Conservation (phyloP, 2,329 filamentous ascomycete genomes). For the Trichophyton rubrum region DNA sequence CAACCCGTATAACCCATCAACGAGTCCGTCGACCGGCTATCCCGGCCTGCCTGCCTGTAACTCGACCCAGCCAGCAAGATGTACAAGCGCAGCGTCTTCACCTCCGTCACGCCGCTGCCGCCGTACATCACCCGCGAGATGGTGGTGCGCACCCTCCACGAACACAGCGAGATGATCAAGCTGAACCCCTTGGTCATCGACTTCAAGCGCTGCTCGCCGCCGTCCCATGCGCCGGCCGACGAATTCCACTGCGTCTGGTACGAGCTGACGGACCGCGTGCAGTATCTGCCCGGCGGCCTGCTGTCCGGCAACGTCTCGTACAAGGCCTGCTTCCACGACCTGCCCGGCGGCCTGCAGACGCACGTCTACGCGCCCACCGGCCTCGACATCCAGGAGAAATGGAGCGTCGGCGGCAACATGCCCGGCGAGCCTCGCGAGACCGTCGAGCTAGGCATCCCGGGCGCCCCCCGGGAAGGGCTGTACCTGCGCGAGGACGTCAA, state of each 20-base stretch:
- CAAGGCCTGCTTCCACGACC: slow-evolving; percentile 67
- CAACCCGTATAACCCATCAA: too few relatives aligned
- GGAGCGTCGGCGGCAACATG: slow-evolving; percentile 60
- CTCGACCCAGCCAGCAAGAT: neutral
- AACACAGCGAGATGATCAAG: slow-evolving; percentile 74
- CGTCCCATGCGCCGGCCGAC: slow-evolving; percentile 53
- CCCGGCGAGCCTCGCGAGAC: slow-evolving; percentile 56
- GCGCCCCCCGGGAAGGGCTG: slow-evolving; percentile 54
- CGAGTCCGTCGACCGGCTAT: too few relatives aligned
- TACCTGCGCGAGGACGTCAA: slow-evolving; percentile 80
- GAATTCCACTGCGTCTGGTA: slow-evolving; percentile 67
- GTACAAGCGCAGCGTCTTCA: slow-evolving; percentile 39
- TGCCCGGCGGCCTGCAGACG: slow-evolving; percentile 61
- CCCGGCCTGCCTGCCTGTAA: neutral
- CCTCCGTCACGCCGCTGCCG: slow-evolving; percentile 67
- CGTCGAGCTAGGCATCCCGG: slow-evolving; percentile 50
- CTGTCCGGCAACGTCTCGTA: slow-evolving; percentile 59
- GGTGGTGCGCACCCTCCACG: slow-evolving; percentile 64
- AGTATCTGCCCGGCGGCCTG: slow-evolving; percentile 57
- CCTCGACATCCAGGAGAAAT: slow-evolving; percentile 65
- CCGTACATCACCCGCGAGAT: slow-evolving; percentile 52
- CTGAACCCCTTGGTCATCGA: slow-evolving; percentile 72
- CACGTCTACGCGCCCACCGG: slow-evolving; percentile 75
- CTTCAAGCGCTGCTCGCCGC: slow-evolving; percentile 55
- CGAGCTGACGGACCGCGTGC: slow-evolving; percentile 61